Evolutionary conservation across 768 basidiomycete genomes (phyloP), one percentile per base, ranked within the genome.

Genomic region (Mycena floridula): DNA sequence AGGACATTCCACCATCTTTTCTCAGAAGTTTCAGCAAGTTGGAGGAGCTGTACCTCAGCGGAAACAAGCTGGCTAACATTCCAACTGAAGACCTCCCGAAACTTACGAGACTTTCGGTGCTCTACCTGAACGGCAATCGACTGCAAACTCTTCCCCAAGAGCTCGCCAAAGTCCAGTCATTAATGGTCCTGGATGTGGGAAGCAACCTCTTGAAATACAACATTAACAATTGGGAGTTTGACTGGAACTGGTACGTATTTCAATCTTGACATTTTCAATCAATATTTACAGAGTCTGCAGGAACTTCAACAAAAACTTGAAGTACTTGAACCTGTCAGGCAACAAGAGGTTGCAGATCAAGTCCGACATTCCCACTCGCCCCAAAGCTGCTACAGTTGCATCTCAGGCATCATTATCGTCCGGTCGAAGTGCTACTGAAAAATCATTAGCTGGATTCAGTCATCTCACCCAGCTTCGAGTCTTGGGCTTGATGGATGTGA

Each of bases 281-380:
- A 7, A 48, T 11, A 22, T 23, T 45, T 5, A 32, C 24, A n/a
- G n/a, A n/a, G n/a, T 40, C 4, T 36, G 7, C 51, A 96, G 95
- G 94, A 98, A 97, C 60, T 96, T 92, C 74, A 99, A 98, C 61
- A 80, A 82, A 51, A 86, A 88, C 48, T 75, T 99, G 45, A 81
- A 81, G 46, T 98, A 96, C 61, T 87, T 99, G 59, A 98, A 98
- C 57, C 64, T 98, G 37, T 98, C 96, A 0, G 96, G 96, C 4
- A 99, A 99, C 70, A 95, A 96, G 61, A 81, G 89, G 8, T 74
- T 99, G 4, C 91, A 92, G 65, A 97, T 99, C 73, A 95, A 91
- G 62, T 83, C 87, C 0, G 85, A 88, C 40, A 9, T n/a, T 30
- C 9, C n/a, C n/a, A 30, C 9, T 9, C 96, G 96, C 4, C 98